Percentiles rank a stretch among this genome's conserved stretches.
Conservation (phyloP, 2,329 filamentous ascomycete species). For the Colletotrichum siamense region DNA sequence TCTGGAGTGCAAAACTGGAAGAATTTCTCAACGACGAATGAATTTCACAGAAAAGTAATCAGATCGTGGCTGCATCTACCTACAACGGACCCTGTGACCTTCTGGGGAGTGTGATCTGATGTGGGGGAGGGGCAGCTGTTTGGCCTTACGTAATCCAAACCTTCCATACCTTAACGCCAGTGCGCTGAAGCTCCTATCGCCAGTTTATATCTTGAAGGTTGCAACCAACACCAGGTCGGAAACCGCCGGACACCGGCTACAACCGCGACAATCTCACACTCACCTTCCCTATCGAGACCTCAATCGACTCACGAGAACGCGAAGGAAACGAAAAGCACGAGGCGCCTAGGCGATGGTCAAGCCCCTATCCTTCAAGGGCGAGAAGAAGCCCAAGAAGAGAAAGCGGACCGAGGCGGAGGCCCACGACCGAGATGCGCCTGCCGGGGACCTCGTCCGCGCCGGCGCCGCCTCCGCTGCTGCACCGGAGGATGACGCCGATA, state of each 20-base stretch:
- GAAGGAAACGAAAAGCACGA: background rate
- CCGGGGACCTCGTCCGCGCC: slow-evolving; percentile 33
- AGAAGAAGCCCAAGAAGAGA: slow-evolving; percentile 92
- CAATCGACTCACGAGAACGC: background rate
- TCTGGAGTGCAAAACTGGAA: background rate
- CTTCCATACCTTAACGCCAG: background rate
- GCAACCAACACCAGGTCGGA: background rate
- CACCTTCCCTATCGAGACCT: slow-evolving; percentile 3
- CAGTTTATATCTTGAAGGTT: background rate
- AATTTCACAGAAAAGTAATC: background rate
- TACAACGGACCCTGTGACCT: background rate
- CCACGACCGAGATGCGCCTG: slow-evolving; percentile 2
- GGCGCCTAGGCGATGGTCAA: slow-evolving; percentile 75
- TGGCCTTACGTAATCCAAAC: slow-evolving; percentile 7
- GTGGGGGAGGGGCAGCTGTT: slow-evolving; percentile 7
- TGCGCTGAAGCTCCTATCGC: background rate
- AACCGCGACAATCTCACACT: background rate
- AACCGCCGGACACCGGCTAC: slow-evolving; percentile 7
- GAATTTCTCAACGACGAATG: background rate
- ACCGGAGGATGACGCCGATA: slow-evolving; percentile 43
- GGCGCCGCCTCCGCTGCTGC: slow-evolving; percentile 21
- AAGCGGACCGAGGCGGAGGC: slow-evolving; percentile 70
- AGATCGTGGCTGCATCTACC: background rate
- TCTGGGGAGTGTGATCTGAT: background rate
- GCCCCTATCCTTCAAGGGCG: slow-evolving; percentile 93